Evolutionary conservation across 1,139 yeast genomes (phyloP), one percentile per base, ranked within the genome.

Genomic region (Pichia sp.): DNA sequence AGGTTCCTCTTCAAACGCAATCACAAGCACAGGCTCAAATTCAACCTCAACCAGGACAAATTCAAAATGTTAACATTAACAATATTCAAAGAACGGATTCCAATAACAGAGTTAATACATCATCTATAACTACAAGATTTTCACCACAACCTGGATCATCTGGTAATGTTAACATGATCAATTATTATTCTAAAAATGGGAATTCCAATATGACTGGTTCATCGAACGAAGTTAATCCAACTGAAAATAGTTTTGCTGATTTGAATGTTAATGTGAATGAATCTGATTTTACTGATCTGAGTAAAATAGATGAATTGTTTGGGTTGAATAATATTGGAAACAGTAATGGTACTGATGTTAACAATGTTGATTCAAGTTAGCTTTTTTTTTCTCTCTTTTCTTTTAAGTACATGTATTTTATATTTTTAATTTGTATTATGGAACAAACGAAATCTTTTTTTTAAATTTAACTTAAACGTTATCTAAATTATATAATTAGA

Each of bases 61-160:
- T 32, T 24, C 30, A 31, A 37, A 37, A 29, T 28, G 29, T 16
- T 31, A 32, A 46, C 62, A 63, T 49, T 53, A 58, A n/a, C n/a
- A n/a, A n/a, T n/a, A n/a, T n/a, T n/a, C n/a, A n/a, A n/a, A n/a
- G n/a, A n/a, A n/a, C n/a, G n/a, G n/a, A n/a, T n/a, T n/a, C n/a
- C n/a, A n/a, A n/a, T n/a, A n/a, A n/a, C n/a, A n/a, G n/a, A n/a
- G n/a, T 44, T 47, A 60, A 34, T 56, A 54, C 55, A 43, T 59
- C 48, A 35, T 56, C 56, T 3, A 50, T 55, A 5, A 50, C 59
- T 3, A 56, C 60, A 2, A 45, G 60, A 38, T 56, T 56, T 35
- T 53, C 60, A 8, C 60, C 60, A 6, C 60, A 56, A 33, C 53
- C 58, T 3, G 60, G 60, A 2, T 42, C 47, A 2, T 43, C 47